Percentiles rank a stretch among this genome's conserved stretches.
Conservation (phyloP, 768 basidiomycete species). For the Mycena rebaudengoi region DNA sequence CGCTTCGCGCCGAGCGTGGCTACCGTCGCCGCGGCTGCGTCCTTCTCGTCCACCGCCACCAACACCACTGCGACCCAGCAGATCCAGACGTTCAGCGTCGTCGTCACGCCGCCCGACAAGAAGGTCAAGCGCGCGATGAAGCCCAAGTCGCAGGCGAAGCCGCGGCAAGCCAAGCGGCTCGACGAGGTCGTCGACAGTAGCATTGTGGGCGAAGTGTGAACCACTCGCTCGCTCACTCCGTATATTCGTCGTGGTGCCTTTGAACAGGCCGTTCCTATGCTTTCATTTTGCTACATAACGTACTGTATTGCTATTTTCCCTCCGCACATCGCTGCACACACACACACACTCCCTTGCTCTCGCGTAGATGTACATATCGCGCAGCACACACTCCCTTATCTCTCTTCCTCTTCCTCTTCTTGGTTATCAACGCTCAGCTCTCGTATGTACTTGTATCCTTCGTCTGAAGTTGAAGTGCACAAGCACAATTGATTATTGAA, state of each 20-base stretch:
- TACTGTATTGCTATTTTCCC: conserved; percentile 19
- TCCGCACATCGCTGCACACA: not conserved
- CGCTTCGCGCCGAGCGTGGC: conserved; percentile 15
- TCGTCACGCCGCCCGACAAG: conserved; percentile 11
- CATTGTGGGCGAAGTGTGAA: conserved; percentile 23
- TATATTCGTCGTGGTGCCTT: not conserved
- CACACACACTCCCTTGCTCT: conserved; percentile 11
- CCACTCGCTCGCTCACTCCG: conserved; percentile 3
- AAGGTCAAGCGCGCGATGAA: conserved; percentile 27
- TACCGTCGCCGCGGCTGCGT: conserved; percentile 4
- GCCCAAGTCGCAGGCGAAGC: conserved; percentile 20
- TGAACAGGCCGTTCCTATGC: not conserved
- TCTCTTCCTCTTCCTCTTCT: too few species aligned
- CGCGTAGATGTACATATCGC: conserved; percentile 2
- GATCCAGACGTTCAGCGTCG: conserved; percentile 6
- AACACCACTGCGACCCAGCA: conserved; percentile 9
- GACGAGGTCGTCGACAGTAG: conserved; percentile 26
- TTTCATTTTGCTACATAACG: conserved; percentile 2
- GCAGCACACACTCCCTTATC: conserved; percentile 15
- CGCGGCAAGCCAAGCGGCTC: conserved; percentile 20
- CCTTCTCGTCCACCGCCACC: conserved; percentile 15
- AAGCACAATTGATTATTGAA: too few species aligned
- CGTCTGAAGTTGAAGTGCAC: too few species aligned
- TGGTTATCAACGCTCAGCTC: too few species aligned
- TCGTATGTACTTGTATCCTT: too few species aligned